phyloP scores from a whole-genome alignment of 192 early-diverging fungal species.

The Glomus cerebriforme region DNA sequence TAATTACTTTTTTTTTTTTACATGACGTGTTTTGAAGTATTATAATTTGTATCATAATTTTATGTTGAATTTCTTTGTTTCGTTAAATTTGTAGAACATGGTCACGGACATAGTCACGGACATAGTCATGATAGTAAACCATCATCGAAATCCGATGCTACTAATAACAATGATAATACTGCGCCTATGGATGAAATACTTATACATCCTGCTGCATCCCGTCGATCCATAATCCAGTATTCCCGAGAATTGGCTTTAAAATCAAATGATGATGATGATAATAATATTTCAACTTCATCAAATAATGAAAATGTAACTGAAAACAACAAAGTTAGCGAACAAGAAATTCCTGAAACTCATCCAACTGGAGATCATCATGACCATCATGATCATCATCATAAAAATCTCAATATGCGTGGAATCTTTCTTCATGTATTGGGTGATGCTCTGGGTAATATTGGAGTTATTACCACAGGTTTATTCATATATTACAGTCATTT shows the following conservation, averaged over 20 bases:
- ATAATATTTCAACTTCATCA: conserved; percentile 17
- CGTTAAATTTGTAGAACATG: conserved; percentile 40
- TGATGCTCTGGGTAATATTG: conserved; percentile 85
- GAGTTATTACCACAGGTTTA: conserved; percentile 79
- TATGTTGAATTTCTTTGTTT: conserved; percentile 7
- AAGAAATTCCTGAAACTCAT: conserved; percentile 7
- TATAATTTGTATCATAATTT: background rate
- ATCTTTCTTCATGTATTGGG: conserved; percentile 91
- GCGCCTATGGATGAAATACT: conserved; percentile 43
- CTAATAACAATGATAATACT: background rate
- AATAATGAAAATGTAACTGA: background rate
- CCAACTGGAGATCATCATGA: conserved; percentile 43
- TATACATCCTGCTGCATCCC: conserved; percentile 53
- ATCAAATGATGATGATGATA: conserved; percentile 21
- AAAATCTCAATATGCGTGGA: conserved; percentile 58
- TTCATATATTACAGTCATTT: conserved; percentile 73
- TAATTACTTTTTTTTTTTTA: conserved; percentile 22
- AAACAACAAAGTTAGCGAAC: background rate
- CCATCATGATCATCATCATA: conserved; percentile 36
- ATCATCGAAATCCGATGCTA: conserved; percentile 7
- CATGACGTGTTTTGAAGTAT: background rate
- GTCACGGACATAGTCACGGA: conserved; percentile 61
- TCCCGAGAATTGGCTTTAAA: conserved; percentile 4
- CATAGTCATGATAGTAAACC: conserved; percentile 34
- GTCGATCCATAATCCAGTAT: conserved; percentile 51